Base-by-base conservation (phyloP, 1,284 basidiomycete species). In the Pseudozyma tsukubaensis region DNA sequence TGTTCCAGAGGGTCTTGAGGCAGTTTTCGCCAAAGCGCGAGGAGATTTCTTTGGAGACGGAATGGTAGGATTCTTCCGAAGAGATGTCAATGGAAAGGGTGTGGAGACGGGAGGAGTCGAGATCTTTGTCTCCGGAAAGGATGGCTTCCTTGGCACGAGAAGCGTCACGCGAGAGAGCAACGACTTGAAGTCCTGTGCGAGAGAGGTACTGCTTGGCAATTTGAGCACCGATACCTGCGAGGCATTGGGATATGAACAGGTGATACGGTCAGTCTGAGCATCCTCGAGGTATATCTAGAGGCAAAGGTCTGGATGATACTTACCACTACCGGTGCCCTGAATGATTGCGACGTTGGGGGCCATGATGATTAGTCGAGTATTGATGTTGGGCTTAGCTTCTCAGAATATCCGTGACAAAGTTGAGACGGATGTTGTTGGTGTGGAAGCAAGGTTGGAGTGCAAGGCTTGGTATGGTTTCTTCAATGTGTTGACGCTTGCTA, bases 1-100 rank as follows among this genome's bases (percentile, higher is more conserved):
- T 83, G 73, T 87, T 87, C 51, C 86, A 84, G 13, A 88, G 70
- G 18, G 87, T 67, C 21, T 86, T 77, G 18, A 88, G 80, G 37
- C 75, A 76, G 11, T 76, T 83, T 18, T 79, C 76, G 0, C 87
- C 87, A 50, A 83, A 86, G 13, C 79, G 67, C n/a, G 85, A 82
- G 59, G 80, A 61, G 7, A 87, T 83, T 16, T 83, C 73, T 50
- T 83, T 57, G 4, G 85, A 85, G 1, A 86, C 86, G 21, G 78
- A 69, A 32, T 80, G 67, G 59, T 87, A 77, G 8, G 85, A 83
- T 1, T 71, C 66, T 69, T 88, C 87, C 12, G 77, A 62, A 8
- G 83, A 64, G 73, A 85, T 85, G 52, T 88, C 86, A 10, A 85
- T 72, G 19, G 83, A 82, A 2, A 87, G 52, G 0, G 86, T 84